Base-by-base conservation (phyloP, 306 rosid genomes). In the Sesbania bispinosa region DNA sequence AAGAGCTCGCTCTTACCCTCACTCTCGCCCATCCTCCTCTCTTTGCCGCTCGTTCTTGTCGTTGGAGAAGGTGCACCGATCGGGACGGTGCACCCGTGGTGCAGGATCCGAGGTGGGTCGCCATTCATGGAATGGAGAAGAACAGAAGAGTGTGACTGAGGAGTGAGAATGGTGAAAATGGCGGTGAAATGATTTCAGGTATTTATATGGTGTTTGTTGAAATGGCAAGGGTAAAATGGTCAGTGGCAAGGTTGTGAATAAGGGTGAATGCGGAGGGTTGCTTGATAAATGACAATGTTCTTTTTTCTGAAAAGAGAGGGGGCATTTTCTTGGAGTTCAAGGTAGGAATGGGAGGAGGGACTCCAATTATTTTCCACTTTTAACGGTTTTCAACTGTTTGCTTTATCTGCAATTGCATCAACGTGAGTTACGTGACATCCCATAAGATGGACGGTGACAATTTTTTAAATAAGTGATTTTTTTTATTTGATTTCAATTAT, bases 31-130 rank as follows among this genome's bases (percentile, higher is more conserved):
- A 83, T 41, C 52, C 52, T n/a, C n/a, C n/a, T 61, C 66, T 16
- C 63, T 16, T 32, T 55, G 23, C 54, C 1, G 13, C 5, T 4
- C 5, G 21, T 30, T n/a, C n/a, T n/a, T 43, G 43, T 6, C 1
- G 78, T 2, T 6, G 78, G 2, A 65, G 73, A 0, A 72, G 79
- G 43, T 29, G 59, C 26, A 69, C 11, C 4, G 70, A 21, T 67
- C 48, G 72, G 11, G 76, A 67, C 1, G 82, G 43, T 45, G 84
- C 39, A n/a, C 72, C 67, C 1, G 77, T 48, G 35, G 77, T 32
- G 43, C 15, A 62, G 11, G 77, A 53, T 53, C 89, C 82, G 20
- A 88, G 46, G n/a, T n/a, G n/a, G n/a, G n/a, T n/a, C n/a, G n/a
- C n/a, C n/a, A 92, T 92, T 77, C 21, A 15, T 60, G 74, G 36